These are phyloP conservation scores for Sporothrix pallida DNA, from an alignment of 2,329 filamentous ascomycete genomes.

Conservation along the genomic window DNA sequence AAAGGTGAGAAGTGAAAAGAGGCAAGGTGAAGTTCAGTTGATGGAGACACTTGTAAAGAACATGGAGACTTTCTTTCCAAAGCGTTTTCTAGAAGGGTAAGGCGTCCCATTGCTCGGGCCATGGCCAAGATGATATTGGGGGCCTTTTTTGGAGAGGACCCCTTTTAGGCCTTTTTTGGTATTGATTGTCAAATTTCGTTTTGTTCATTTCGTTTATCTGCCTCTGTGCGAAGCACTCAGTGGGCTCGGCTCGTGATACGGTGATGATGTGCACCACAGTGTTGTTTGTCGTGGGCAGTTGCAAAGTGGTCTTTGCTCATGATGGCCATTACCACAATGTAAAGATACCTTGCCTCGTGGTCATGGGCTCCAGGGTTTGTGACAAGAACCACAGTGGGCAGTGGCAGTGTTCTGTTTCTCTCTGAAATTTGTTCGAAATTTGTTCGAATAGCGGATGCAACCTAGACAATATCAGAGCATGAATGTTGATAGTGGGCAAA, in stretches of 20 bases:
- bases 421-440: slow-evolving; percentile 17
- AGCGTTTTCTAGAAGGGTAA: slow-evolving; percentile 27
- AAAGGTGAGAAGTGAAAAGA: slow-evolving; percentile 1
- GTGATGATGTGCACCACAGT: not conserved
- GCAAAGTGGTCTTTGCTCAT: not conserved
- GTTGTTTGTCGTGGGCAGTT: not conserved
- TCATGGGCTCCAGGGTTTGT: too few relatives aligned
- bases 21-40: too few relatives aligned
- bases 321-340: too few relatives aligned
- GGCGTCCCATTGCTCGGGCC: not conserved
- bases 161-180: not conserved
- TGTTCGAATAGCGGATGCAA: slow-evolving; percentile 26
- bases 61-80: too few relatives aligned
- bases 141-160: not conserved
- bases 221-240: not conserved
- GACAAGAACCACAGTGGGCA: not conserved
- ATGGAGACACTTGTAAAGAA: too few relatives aligned
- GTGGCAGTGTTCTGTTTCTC: slow-evolving; percentile 4
- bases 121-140: not conserved
- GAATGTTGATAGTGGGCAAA: not conserved
- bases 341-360: too few relatives aligned
- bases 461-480: slow-evolving; percentile 16
- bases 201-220: slow-evolving; percentile 29
- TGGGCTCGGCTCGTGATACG: slow-evolving; percentile 1
- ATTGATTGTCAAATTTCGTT: slow-evolving; percentile 12